Base-by-base conservation (phyloP, 352 stramenopile species). In the Phytophthora pistaciae region DNA sequence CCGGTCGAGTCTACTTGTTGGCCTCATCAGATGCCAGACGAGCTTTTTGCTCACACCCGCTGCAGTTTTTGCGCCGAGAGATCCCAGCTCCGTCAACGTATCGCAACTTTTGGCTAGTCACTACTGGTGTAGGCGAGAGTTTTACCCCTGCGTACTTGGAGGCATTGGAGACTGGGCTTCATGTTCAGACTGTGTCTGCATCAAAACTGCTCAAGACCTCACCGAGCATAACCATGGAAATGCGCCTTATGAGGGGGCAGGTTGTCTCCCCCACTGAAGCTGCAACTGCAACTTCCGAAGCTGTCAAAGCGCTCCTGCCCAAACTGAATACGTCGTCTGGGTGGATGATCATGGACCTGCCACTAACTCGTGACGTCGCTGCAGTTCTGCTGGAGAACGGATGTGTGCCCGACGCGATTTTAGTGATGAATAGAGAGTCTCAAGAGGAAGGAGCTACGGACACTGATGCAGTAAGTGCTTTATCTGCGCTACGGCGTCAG, bases 271-370 rank as follows among this genome's bases (percentile, higher is more conserved):
- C 68, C 0, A 29, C 59, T 3, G 58, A 77, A 48, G 74, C 67
- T 27, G 74, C 70, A 20, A 42, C 31, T n/a, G 49, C 85, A 9
- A 60, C 78, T 0, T 70, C 71, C 1, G 74, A 80, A 25, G 53
- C 61, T 1, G 44, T 63, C 27, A 75, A 78, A 20, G 23, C 53
- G 3, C 46, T 73, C 29, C 1, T 82, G 10, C 54, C 48, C n/a
- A 67, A 75, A 33, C 42, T 29, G 13, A 69, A 59, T 21, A 21
- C 49, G 14, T 29, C 52, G 9, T 50, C 31, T 20, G 55, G 68
- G n/a, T 92, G 85, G 84, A 70, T 94, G 27, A 67, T 94, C 16
- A 77, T 36, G 14, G 86, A 91, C 59, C 54, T 94, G 49, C 70
- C 79, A 31, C 66, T 86, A 10, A 81, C 70, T 14, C 53, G 33